These are phyloP conservation scores for Lenwebbia sp. DNA, from an alignment of 345 rosid genomes.

Conservation along the genomic window DNA sequence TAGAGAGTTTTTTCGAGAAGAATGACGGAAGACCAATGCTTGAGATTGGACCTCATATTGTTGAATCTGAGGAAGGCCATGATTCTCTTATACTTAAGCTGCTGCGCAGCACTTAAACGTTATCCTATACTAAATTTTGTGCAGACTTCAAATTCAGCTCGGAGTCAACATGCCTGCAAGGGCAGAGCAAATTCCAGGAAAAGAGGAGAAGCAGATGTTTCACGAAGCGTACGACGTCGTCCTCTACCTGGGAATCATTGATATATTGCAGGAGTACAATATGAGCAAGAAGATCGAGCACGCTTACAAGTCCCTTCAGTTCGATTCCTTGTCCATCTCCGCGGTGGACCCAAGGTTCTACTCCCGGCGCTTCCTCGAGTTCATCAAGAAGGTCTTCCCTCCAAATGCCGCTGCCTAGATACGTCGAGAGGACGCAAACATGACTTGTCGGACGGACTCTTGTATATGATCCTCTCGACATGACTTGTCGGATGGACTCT, in stretches of 20 bases:
- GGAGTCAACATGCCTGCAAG: slow-evolving; percentile 98
- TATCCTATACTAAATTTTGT: not conserved
- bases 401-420: slow-evolving; percentile 10
- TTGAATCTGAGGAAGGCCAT: not conserved
- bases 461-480: not conserved
- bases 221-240: slow-evolving; percentile 77
- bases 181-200: slow-evolving; percentile 77
- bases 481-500: not conserved
- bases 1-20: not conserved
- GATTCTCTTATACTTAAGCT: not conserved
- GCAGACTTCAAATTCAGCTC: slow-evolving; percentile 87
- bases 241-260: slow-evolving; percentile 84
- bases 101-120: not conserved
- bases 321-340: slow-evolving; percentile 78
- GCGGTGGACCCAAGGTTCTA: slow-evolving; percentile 87
- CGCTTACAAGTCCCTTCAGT: slow-evolving; percentile 85
- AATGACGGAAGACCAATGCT: not conserved
- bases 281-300: slow-evolving; percentile 86
- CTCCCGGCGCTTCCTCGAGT: slow-evolving; percentile 73
- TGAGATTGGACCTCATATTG: not conserved
- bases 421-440: not conserved
- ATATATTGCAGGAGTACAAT: slow-evolving; percentile 89
- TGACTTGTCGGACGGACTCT: not conserved
- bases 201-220: slow-evolving; percentile 55
- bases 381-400: slow-evolving; percentile 77